These are phyloP conservation scores for Cryptosporidium xiaoi DNA, from an alignment of 169 alveolate genomes.

Conservation along the genomic window DNA sequence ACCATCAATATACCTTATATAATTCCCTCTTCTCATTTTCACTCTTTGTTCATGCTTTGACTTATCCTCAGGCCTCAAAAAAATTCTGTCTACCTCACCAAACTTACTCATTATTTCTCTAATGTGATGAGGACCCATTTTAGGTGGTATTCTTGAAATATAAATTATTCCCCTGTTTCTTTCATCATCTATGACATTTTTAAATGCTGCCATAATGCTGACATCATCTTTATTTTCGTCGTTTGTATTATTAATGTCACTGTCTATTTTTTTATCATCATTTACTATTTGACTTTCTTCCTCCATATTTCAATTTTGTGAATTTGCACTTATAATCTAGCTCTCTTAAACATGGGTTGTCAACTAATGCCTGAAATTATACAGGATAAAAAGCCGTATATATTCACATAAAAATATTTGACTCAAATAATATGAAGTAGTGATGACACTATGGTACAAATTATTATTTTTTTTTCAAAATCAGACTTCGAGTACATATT, in stretches of 20 bases:
- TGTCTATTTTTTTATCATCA: neutral
- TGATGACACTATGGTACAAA: no score
- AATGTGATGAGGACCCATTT: constrained; percentile 85
- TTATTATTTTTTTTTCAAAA: no score
- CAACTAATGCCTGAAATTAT: no score
- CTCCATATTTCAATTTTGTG: no score
- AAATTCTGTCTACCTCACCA: constrained; percentile 86
- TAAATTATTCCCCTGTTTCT: constrained; percentile 85
- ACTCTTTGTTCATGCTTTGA: constrained; percentile 78
- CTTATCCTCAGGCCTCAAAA: constrained; percentile 84
- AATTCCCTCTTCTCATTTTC: constrained; percentile 78
- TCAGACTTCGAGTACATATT: no score
- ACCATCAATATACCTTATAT: constrained; percentile 87
- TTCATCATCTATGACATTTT: constrained; percentile 29
- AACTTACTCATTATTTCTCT: constrained; percentile 82
- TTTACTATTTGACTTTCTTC: neutral
- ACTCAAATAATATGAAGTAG: no score
- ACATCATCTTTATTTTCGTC: neutral
- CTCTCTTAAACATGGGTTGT: no score
- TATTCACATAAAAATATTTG: no score
- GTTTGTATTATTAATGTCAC: neutral
- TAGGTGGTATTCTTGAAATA: constrained; percentile 88
- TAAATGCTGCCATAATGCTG: constrained; percentile 47
- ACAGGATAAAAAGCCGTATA: no score
- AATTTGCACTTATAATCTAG: no score